phyloP scores from a whole-genome alignment of 2,329 filamentous ascomycete species.

The Fusarium mundagurra region DNA sequence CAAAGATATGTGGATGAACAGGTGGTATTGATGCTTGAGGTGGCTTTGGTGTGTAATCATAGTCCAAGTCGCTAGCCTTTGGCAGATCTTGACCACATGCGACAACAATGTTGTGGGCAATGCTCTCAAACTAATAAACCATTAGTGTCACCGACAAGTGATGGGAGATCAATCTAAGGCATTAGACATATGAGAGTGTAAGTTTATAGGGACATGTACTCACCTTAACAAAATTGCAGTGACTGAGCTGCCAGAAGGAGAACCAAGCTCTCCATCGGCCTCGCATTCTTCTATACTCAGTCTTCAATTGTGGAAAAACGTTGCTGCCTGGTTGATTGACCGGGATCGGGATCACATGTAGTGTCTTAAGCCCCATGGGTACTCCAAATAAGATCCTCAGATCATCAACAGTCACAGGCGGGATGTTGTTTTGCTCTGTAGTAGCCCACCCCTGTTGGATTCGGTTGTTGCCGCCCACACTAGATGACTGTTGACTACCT shows the following conservation, averaged over 20 bases:
- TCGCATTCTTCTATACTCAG: background rate
- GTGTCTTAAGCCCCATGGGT: background rate
- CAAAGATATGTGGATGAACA: conserved; percentile 7
- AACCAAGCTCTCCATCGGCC: background rate
- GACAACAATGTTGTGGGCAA: conserved; percentile 1
- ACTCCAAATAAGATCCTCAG: conserved; percentile 7
- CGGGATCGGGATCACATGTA: background rate
- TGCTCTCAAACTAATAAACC: background rate
- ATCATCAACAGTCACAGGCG: background rate
- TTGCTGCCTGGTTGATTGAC: background rate
- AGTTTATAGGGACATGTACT: background rate
- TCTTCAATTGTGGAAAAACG: background rate
- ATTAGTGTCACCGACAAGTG: background rate
- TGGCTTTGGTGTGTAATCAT: conserved; percentile 10
- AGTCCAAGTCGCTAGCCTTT: background rate
- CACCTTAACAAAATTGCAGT: conserved; percentile 20
- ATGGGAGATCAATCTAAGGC: too few species aligned
- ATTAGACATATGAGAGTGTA: background rate
- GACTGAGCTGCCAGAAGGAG: conserved; percentile 14
- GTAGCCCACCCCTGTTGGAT: background rate
- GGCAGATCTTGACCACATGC: conserved; percentile 4
- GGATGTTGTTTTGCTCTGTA: background rate
- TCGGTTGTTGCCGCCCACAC: background rate
- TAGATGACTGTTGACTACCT: background rate
- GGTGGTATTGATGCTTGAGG: conserved; percentile 2